These are phyloP conservation scores for Tetrahymena borealis DNA, from an alignment of 73 alveolate genomes.

Conservation along the genomic window DNA sequence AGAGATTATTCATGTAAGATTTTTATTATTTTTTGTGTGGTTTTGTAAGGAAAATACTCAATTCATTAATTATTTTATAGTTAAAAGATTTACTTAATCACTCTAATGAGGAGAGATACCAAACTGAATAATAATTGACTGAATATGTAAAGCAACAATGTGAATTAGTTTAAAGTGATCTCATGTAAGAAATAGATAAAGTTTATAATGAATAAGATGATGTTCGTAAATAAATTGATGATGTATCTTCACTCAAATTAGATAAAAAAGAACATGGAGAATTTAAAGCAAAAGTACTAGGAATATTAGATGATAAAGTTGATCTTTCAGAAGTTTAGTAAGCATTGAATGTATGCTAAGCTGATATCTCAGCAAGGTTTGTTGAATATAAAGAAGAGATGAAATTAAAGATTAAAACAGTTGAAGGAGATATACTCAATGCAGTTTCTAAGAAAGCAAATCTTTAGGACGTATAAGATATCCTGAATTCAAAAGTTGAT, in stretches of 20 bases:
- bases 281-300: neutral
- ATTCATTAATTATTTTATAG: too few relatives aligned
- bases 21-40: neutral
- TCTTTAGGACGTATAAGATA: constrained; percentile 24
- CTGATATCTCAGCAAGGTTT: constrained; percentile 45
- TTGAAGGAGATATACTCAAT: constrained; percentile 40
- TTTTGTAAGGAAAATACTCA: too few relatives aligned
- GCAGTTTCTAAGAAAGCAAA: constrained; percentile 48
- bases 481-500: constrained; percentile 31
- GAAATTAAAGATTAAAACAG: constrained; percentile 8
- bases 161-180: neutral
- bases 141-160: neutral
- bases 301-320: constrained; percentile 38
- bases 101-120: neutral
- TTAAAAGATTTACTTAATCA: neutral
- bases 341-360: constrained; percentile 49
- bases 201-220: neutral
- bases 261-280: constrained; percentile 18
- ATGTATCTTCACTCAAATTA: neutral
- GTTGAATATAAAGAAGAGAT: constrained; percentile 53
- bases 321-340: constrained; percentile 54
- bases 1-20: neutral
- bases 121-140: neutral
- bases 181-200: constrained; percentile 28
- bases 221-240: neutral